Evolutionary conservation across 768 basidiomycete species (phyloP).

Genomic region (Termitomyces sp.): DNA sequence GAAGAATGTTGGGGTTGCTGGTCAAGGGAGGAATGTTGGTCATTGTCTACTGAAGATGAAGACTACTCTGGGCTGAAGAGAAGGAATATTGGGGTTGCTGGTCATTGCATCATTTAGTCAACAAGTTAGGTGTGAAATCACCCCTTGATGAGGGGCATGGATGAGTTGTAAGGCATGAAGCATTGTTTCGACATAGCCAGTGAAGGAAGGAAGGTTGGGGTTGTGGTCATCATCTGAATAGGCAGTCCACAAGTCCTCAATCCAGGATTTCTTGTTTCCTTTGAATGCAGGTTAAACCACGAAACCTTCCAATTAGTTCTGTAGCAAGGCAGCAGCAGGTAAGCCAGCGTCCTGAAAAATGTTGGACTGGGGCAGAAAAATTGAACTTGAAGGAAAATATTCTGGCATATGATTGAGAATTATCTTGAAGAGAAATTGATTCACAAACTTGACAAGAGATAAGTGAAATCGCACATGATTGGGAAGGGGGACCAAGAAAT

Average conservation of each 20-base stretch:
- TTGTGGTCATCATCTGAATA: conserved; percentile 42
- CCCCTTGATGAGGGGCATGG: conserved; percentile 75
- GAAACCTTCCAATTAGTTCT: conserved; percentile 45
- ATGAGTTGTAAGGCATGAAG: conserved; percentile 80
- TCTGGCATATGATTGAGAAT: too few relatives aligned
- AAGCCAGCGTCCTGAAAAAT: conserved; percentile 35
- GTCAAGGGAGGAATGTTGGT: too few relatives aligned
- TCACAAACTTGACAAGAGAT: too few relatives aligned
- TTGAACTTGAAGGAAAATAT: conserved; percentile 52
- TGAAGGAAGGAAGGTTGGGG: conserved; percentile 64
- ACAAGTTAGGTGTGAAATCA: conserved; percentile 80
- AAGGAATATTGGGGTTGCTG: too few relatives aligned
- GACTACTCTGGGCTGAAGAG: conserved; percentile 66
- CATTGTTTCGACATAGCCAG: conserved; percentile 80
- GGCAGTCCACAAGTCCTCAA: not conserved
- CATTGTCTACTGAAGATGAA: conserved; percentile 90
- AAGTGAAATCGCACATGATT: too few relatives aligned
- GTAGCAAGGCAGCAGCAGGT: conserved; percentile 35
- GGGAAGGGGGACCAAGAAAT: too few relatives aligned
- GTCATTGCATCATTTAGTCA: conserved; percentile 81
- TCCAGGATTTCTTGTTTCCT: not conserved
- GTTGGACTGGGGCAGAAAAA: conserved; percentile 33
- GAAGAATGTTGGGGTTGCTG: conserved; percentile 20
- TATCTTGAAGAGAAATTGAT: too few relatives aligned
- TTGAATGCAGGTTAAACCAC: conserved; percentile 11